These are phyloP conservation scores for Colletotrichum sp. DNA, from an alignment of 2,329 filamentous ascomycete genomes.

Conservation along the genomic window DNA sequence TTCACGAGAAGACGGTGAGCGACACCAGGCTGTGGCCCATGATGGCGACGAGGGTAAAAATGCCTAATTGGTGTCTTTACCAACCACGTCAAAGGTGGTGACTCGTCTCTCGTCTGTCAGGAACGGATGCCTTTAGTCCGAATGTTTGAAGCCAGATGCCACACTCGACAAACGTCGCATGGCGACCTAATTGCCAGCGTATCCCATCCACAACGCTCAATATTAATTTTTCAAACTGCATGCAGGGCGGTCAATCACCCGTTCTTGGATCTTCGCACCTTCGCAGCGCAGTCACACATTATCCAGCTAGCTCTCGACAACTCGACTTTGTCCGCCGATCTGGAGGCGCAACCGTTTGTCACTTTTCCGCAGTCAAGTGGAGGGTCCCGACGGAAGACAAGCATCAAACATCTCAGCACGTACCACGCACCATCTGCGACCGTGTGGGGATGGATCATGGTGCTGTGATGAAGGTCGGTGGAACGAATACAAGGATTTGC, in stretches of 20 bases:
- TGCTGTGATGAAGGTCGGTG: not conserved
- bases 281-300: not conserved
- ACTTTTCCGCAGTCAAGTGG: not conserved
- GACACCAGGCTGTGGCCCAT: not conserved
- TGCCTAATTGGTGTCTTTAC: not conserved
- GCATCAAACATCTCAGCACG: conserved; percentile 4
- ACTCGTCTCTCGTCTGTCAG: not conserved
- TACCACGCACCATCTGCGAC: not conserved
- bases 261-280: not conserved
- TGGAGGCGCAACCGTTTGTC: not conserved
- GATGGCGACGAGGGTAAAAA: not conserved
- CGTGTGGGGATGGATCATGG: not conserved
- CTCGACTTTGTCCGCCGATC: not conserved
- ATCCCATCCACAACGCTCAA: not conserved
- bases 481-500: conserved; percentile 7
- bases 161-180: not conserved
- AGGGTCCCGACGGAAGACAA: not conserved
- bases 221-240: conserved; percentile 1
- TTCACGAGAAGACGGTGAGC: conserved; percentile 12
- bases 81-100: not conserved
- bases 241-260: conserved; percentile 6
- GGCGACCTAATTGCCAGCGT: not conserved
- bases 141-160: not conserved
- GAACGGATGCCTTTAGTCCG: not conserved
- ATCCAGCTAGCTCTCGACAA: not conserved